phyloP scores from a whole-genome alignment of 2,329 filamentous ascomycete species.

The Lachnellula hyalina region DNA sequence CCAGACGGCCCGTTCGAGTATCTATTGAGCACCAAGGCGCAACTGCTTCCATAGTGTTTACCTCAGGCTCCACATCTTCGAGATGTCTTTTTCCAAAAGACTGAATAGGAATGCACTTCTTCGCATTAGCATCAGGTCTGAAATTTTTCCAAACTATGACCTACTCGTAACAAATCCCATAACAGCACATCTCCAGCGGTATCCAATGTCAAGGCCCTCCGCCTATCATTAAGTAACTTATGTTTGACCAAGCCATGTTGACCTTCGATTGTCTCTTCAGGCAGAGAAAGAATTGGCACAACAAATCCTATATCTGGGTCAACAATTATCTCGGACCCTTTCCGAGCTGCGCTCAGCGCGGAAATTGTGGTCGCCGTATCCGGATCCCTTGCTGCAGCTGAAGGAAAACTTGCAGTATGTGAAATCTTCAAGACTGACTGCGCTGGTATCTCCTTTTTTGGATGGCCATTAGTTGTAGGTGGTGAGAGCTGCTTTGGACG shows the following conservation, averaged over 20 bases:
- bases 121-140: constrained; percentile 15
- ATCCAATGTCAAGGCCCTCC: constrained; percentile 83
- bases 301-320: constrained; percentile 43
- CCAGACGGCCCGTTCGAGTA: constrained; percentile 84
- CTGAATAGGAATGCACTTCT: constrained; percentile 77
- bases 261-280: constrained; percentile 82
- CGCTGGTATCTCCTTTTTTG: constrained; percentile 65
- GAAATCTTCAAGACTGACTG: constrained; percentile 78
- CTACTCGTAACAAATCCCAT: constrained; percentile 86
- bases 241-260: constrained; percentile 95
- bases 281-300: constrained; percentile 61
- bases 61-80: constrained; percentile 80
- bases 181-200: constrained; percentile 91
- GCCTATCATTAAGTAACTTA: constrained; percentile 82
- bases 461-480: constrained; percentile 30
- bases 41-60: constrained; percentile 85
- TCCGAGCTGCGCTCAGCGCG: constrained; percentile 43
- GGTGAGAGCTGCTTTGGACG: constrained; percentile 34
- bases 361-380: constrained; percentile 51
- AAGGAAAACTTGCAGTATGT: constrained; percentile 73
- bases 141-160: constrained; percentile 23
- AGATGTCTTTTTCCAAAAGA: constrained; percentile 93
- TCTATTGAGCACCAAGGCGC: constrained; percentile 96
- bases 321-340: constrained; percentile 52
- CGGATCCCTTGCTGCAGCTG: constrained; percentile 44